These are phyloP conservation scores for Yueomyces sinensis DNA, from an alignment of 805 yeast genomes.

Conservation along the genomic window DNA sequence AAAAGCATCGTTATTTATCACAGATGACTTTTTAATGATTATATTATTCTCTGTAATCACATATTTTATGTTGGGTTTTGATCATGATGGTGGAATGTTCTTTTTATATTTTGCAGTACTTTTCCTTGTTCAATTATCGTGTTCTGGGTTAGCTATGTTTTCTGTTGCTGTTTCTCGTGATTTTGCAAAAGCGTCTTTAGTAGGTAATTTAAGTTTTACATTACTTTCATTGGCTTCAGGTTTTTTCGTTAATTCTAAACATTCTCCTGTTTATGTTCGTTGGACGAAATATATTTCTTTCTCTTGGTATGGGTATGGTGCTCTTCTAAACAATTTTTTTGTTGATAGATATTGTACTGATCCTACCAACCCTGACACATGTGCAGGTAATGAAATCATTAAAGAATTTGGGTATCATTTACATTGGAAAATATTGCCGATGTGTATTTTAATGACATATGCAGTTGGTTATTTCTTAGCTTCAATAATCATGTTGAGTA, in stretches of 20 bases:
- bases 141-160: constrained; percentile 18
- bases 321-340: constrained; percentile 50
- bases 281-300: constrained; percentile 73
- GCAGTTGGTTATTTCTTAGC: constrained; percentile 37
- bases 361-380: constrained; percentile 16
- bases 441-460: constrained; percentile 47
- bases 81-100: constrained; percentile 37
- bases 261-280: constrained; percentile 73
- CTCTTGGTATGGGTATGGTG: constrained; percentile 71
- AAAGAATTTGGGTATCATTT: constrained; percentile 44
- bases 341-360: constrained; percentile 48
- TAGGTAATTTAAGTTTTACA: constrained; percentile 54
- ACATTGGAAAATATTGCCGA: constrained; percentile 55
- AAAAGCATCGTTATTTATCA: constrained; percentile 46
- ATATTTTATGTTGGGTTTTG: constrained; percentile 67
- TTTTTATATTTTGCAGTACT: constrained; percentile 49
- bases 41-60: constrained; percentile 46
- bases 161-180: constrained; percentile 45
- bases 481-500: constrained; percentile 35
- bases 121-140: constrained; percentile 38
- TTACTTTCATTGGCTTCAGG: constrained; percentile 73
- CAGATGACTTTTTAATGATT: constrained; percentile 59
- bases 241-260: constrained; percentile 56
- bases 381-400: constrained; percentile 37
- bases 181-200: constrained; percentile 45